Percentiles rank a stretch among this genome's conserved stretches.
Evolutionary conservation across 2,329 filamentous ascomycete species (phyloP).

Genomic region (Diaporthe eres): DNA sequence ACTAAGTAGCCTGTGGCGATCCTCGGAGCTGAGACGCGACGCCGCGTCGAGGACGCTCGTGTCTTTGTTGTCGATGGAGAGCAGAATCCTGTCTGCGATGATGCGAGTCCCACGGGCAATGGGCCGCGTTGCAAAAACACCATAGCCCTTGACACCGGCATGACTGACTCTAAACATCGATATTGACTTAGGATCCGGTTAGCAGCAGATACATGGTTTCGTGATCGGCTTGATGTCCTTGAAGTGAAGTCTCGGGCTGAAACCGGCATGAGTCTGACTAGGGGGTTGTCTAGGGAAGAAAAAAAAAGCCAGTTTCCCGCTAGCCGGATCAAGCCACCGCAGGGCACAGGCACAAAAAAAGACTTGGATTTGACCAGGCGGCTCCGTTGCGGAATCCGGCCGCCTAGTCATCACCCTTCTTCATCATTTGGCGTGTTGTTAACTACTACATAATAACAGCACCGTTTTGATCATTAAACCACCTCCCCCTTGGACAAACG

Average conservation of each 20-base stretch:
- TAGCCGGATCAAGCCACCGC: slow-evolving; percentile 17
- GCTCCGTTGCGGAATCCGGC: not conserved
- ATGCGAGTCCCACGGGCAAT: slow-evolving; percentile 19
- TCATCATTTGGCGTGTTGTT: not conserved
- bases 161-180: slow-evolving; percentile 20
- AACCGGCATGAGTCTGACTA: not conserved
- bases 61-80: slow-evolving; percentile 8
- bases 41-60: slow-evolving; percentile 3
- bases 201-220: not conserved
- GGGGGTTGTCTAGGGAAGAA: not conserved
- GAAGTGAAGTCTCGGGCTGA: not conserved
- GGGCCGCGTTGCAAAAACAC: not conserved
- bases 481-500: not conserved
- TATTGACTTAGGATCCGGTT: not conserved
- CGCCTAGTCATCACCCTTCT: not conserved
- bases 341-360: not conserved
- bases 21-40: not conserved
- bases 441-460: not conserved
- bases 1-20: not conserved
- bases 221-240: not conserved
- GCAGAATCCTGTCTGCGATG: not conserved
- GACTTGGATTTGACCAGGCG: not conserved
- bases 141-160: slow-evolving; percentile 10
- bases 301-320: slow-evolving; percentile 19
- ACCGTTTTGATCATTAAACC: not conserved